These are phyloP conservation scores for Cicer judaicum DNA, from an alignment of 306 rosid genomes.

Conservation along the genomic window DNA sequence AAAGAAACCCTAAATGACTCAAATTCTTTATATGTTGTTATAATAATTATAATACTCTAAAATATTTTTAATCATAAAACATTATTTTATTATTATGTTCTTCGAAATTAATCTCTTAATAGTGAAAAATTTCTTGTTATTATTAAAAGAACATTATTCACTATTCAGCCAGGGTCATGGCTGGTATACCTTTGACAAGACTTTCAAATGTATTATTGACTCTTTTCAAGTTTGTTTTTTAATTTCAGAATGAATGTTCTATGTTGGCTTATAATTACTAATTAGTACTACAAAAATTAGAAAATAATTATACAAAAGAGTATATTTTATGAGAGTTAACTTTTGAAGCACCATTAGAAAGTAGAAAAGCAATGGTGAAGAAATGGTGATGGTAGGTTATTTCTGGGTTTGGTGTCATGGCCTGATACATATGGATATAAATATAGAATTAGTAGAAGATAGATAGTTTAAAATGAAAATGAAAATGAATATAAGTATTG, in stretches of 20 bases:
- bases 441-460: neutral
- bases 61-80: no score
- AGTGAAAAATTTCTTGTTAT: no score
- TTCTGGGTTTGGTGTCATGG: conserved; percentile 45
- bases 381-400: conserved; percentile 29
- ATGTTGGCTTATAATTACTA: conserved; percentile 8
- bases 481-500: conserved; percentile 16
- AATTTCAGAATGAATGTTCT: conserved; percentile 43
- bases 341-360: neutral
- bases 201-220: conserved; percentile 11
- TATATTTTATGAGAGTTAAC: neutral
- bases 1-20: no score
- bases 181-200: conserved; percentile 20
- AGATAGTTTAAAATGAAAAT: neutral
- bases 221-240: neutral
- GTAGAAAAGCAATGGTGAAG: neutral
- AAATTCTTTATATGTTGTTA: no score
- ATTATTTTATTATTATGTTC: no score
- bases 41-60: no score
- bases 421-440: no score
- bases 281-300: neutral
- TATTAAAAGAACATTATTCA: no score
- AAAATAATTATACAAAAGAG: neutral
- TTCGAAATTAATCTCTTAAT: no score
- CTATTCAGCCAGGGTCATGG: neutral